Evolutionary conservation across 768 basidiomycete species (phyloP), one percentile per base, ranked within the genome.

Genomic region (Plicaturopsis crispa): DNA sequence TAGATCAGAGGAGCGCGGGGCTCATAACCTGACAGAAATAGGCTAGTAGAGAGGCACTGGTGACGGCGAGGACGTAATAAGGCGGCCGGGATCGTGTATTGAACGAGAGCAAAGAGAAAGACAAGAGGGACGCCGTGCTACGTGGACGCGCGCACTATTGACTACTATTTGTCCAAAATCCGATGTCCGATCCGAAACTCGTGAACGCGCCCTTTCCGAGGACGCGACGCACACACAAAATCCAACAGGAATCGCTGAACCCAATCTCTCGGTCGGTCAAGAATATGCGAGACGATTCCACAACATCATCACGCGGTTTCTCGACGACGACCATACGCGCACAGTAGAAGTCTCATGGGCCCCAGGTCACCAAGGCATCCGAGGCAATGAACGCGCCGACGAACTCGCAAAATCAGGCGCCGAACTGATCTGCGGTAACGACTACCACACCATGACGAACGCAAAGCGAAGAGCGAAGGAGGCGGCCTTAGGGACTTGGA

Each of bases 311-410:
- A 30, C 28, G 5, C 13, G 17, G 0, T 44, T 51, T 35, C 52
- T 55, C 14, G 35, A 48, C 10, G 14, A 7, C 1, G 17, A 48
- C 35, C 24, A 35, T 1, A 11, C 16, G 1, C 12, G 39, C 30
- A 38, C 28, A 13, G 30, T 53, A 22, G 43, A 36, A 14, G 19
- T 55, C 4, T 33, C 40, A 18, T 55, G 53, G 55, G 51, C 45
- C 19, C 53, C 53, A 11, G 45, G 53, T 7, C 53, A 55, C 32
- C 24, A 31, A 11, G 46, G 44, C 12, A 47, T 54, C 12, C 2
- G 3, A 4, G 56, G 52, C 3, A 56, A 55, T 26, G 50, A 55
- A 17, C 13, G 47, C 5, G 56, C 47, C 1, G 53, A 57, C 22
- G 33, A 44, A 23, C 44, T 56, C 0, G 57, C 57, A 6, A 59